Evolutionary conservation across 1,284 basidiomycete species (phyloP), one percentile per base, ranked within the genome.

Genomic region (Athelia sp.): DNA sequence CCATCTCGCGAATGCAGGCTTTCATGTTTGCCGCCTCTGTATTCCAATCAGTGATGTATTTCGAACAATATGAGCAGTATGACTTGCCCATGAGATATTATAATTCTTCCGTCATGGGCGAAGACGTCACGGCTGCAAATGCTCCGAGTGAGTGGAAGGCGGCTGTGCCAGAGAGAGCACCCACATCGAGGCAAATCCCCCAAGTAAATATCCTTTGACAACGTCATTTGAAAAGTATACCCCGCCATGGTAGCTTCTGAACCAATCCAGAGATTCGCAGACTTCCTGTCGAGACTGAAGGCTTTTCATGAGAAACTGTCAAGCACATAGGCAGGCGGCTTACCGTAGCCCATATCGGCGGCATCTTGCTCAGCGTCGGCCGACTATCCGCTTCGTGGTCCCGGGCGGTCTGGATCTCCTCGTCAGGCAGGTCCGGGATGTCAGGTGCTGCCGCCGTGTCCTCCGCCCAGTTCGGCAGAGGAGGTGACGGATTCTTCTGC

Each of bases 231-330:
- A 64, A 49, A 73, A 78, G 62, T 90, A 90, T 3, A 90, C 87
- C 3, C 87, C 87, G 11, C 86, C 71, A 64, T 40, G 59, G 43
- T 87, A 90, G 54, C 76, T 80, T 36, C 84, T 75, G 63, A 90
- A 90, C 75, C 79, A 84, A 18, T 81, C 77, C 43, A 84, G 79
- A 1, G 82, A 75, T 62, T 90, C 87, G 65, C 88, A 90, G 2
- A 90, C 72, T 64, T 90, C 87, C 67, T 90, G 87, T 40, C 87
- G 79, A 21, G 86, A 84, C 88, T 90, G 52, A 24, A n/a, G n/a
- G n/a, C n/a, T n/a, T n/a, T n/a, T n/a, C n/a, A n/a, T n/a, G n/a
- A n/a, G n/a, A n/a, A n/a, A n/a, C n/a, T n/a, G n/a, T n/a, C n/a
- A n/a, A n/a, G n/a, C n/a, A n/a, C n/a, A n/a, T n/a, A n/a, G 18